Percentiles rank a stretch among this genome's conserved stretches.
Evolutionary conservation across 2,329 filamentous ascomycete genomes (phyloP).

Genomic region (Penicillium psychrosexuale): DNA sequence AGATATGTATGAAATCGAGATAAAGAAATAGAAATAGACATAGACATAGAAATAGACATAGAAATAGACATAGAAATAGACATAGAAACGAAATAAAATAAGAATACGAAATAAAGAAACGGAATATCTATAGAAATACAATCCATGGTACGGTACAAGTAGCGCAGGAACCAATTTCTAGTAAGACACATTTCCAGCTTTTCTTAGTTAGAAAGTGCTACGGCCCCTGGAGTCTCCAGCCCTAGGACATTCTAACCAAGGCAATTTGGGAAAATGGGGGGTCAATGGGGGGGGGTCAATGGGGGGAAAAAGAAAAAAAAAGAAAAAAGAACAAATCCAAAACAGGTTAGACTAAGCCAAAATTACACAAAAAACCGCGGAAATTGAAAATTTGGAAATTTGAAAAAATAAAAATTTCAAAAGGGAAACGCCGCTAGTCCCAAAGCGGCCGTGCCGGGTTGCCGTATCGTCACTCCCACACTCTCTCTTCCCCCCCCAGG

Average conservation of each 20-base stretch:
- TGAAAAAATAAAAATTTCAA: slow-evolving; percentile 5
- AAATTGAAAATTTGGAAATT: slow-evolving; percentile 8
- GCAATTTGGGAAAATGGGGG: neutral
- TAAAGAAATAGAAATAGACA: neutral
- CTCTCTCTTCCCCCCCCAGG: neutral
- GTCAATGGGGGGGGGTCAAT: neutral
- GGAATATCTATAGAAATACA: neutral
- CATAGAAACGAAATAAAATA: neutral
- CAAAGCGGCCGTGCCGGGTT: slow-evolving; percentile 21
- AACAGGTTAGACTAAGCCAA: neutral
- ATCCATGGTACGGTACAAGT: neutral
- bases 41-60: neutral
- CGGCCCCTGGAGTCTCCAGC: neutral
- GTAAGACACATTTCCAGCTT: neutral
- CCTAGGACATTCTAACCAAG: neutral
- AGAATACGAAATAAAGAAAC: neutral
- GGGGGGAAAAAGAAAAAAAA: neutral
- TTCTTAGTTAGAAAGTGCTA: neutral
- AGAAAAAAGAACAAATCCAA: slow-evolving; percentile 6
- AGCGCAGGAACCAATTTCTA: slow-evolving; percentile 1
- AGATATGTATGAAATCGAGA: no score
- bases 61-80: neutral
- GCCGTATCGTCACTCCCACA: slow-evolving; percentile 21
- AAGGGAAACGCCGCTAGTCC: slow-evolving; percentile 13
- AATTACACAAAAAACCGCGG: slow-evolving; percentile 5